Conservation (phyloP, 2,329 filamentous ascomycete species). For the Colletotrichum gloeosporioides region DNA sequence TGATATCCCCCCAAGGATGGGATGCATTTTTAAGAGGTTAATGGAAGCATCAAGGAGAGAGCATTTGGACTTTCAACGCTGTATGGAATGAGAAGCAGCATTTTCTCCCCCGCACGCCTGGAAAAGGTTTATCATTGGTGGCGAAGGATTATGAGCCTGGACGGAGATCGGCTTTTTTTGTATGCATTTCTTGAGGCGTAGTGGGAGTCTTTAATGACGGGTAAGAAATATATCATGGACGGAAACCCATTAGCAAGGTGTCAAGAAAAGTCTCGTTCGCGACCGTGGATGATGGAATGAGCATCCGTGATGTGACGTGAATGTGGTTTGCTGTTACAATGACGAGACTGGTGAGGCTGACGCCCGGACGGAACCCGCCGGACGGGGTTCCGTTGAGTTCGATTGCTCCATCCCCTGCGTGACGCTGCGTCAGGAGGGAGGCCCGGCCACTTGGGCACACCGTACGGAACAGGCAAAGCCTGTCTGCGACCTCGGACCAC, state of each 20-base stretch:
- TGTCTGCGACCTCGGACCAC: background rate
- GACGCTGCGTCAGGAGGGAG: background rate
- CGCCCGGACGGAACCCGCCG: background rate
- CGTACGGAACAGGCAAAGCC: background rate
- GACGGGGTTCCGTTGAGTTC: background rate
- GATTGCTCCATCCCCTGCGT: background rate
- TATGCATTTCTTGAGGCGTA: background rate
- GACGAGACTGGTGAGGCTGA: background rate
- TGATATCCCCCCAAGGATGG: background rate
- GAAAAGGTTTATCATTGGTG: background rate
- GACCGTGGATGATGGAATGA: background rate
- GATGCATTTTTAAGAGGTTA: background rate
- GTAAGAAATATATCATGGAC: background rate
- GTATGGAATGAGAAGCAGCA: background rate
- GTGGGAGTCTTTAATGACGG: background rate
- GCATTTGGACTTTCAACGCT: background rate
- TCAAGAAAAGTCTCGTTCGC: background rate
- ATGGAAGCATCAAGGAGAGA: background rate
- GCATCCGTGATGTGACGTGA: background rate
- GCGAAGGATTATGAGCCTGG: background rate
- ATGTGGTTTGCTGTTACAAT: background rate
- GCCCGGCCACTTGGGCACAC: background rate
- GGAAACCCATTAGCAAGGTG: background rate
- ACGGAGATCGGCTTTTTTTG: background rate
- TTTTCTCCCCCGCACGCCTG: background rate